A percentile compares a stretch with the other conserved stretches of the same genome.
Evolutionary conservation across 2,329 filamentous ascomycete species (phyloP).

Genomic region (Mycosphaerelloides madeirae): DNA sequence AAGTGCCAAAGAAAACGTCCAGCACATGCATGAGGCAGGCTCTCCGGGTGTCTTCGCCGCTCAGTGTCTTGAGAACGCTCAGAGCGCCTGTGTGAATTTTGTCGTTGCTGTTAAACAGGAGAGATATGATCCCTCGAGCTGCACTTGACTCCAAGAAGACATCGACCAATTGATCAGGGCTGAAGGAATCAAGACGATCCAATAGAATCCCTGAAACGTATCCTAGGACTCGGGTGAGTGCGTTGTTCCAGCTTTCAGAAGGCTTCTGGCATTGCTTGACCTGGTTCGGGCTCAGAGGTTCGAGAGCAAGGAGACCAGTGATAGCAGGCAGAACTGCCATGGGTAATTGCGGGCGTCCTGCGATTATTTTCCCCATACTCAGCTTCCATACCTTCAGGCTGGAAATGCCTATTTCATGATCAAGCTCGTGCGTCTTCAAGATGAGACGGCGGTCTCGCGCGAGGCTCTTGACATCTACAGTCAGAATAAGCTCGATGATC

Average conservation of each 20-base stretch:
- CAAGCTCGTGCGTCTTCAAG: constrained; percentile 55
- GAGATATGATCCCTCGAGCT: constrained; percentile 69
- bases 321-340: constrained; percentile 68
- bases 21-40: constrained; percentile 60
- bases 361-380: constrained; percentile 63
- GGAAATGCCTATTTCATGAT: constrained; percentile 62
- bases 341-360: constrained; percentile 66
- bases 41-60: constrained; percentile 59
- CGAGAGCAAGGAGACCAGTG: constrained; percentile 66
- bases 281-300: constrained; percentile 55
- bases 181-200: constrained; percentile 73
- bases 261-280: constrained; percentile 44
- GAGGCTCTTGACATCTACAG: constrained; percentile 67
- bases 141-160: constrained; percentile 65
- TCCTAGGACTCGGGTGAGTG: constrained; percentile 58
- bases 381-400: constrained; percentile 75
- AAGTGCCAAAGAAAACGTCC: constrained; percentile 52
- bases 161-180: constrained; percentile 60
- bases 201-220: constrained; percentile 69
- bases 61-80: constrained; percentile 77
- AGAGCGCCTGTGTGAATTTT: constrained; percentile 74
- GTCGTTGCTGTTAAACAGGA: constrained; percentile 75
- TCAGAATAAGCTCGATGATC: constrained; percentile 62
- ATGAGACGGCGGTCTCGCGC: constrained; percentile 65
- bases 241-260: constrained; percentile 71